phyloP scores from a whole-genome alignment of 2,329 filamentous ascomycete genomes.

The Stylonectria norvegica region DNA sequence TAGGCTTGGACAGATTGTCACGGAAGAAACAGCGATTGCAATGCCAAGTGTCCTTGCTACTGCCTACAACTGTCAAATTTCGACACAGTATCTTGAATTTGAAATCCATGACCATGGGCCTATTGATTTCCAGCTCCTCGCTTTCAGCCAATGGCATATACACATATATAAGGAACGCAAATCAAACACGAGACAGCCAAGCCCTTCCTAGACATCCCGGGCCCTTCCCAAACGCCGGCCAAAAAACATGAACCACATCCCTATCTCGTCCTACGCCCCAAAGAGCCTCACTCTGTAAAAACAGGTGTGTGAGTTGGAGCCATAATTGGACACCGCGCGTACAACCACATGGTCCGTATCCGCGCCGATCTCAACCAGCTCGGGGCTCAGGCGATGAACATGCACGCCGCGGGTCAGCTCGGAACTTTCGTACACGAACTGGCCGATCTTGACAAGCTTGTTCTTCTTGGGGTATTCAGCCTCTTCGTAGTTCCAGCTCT shows the following conservation, averaged over 20 bases:
- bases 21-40: no score
- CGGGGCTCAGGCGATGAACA: slow-evolving; percentile 50
- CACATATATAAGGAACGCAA: neutral
- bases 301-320: slow-evolving; percentile 57
- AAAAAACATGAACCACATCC: slow-evolving; percentile 5
- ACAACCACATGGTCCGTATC: slow-evolving; percentile 52
- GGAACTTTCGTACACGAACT: slow-evolving; percentile 51
- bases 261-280: slow-evolving; percentile 32
- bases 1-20: no score
- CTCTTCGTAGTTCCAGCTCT: slow-evolving; percentile 29
- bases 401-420: slow-evolving; percentile 45
- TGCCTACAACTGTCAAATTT: no score
- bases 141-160: slow-evolving; percentile 7
- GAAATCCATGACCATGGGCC: no score
- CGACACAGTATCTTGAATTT: no score
- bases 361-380: slow-evolving; percentile 46
- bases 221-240: slow-evolving; percentile 2
- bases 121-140: no score
- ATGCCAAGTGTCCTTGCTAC: no score
- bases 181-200: slow-evolving; percentile 1
- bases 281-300: slow-evolving; percentile 62
- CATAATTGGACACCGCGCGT: slow-evolving; percentile 57
- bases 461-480: slow-evolving; percentile 30
- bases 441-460: slow-evolving; percentile 55
- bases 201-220: neutral